Evolutionary conservation across 768 basidiomycete species (phyloP).

Genomic region (Rhodocollybia butyracea): DNA sequence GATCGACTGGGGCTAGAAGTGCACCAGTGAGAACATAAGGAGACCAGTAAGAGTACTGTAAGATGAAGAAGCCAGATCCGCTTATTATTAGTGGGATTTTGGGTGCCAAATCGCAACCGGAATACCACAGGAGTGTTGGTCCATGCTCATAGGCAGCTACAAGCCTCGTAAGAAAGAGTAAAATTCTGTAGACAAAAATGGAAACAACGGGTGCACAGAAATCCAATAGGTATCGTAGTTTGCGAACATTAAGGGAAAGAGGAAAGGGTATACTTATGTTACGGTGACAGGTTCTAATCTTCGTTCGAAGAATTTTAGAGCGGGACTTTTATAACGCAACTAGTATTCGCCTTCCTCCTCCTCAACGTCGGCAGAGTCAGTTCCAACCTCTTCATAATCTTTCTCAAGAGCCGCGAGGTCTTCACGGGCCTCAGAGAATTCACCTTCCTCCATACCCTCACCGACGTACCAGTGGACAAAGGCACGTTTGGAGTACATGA

Average conservation of each 20-base stretch:
- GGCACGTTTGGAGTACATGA: slow-evolving; percentile 95
- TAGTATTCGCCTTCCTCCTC: slow-evolving; percentile 36
- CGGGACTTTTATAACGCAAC: not conserved
- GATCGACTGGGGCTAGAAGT: too few species aligned
- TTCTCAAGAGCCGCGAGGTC: slow-evolving; percentile 99
- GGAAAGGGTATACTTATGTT: slow-evolving; percentile 1
- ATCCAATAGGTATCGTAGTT: not conserved
- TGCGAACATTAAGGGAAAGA: not conserved
- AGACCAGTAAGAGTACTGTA: too few species aligned
- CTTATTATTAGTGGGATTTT: too few species aligned
- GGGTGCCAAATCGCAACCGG: too few species aligned
- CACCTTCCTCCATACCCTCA: slow-evolving; percentile 85
- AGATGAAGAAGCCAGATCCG: too few species aligned
- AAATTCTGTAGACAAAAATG: not conserved
- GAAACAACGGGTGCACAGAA: not conserved
- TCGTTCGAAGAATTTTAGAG: not conserved
- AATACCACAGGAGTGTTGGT: too few species aligned
- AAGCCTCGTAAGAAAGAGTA: not conserved
- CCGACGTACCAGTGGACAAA: slow-evolving; percentile 66
- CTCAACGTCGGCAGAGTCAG: slow-evolving; percentile 45
- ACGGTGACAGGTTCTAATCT: not conserved
- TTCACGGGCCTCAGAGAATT: slow-evolving; percentile 98
- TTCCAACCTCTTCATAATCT: slow-evolving; percentile 86
- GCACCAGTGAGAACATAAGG: too few species aligned
- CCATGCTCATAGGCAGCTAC: too few species aligned